These are phyloP conservation scores for Zygotorulaspora florentina DNA, from an alignment of 805 yeast species.

Conservation along the genomic window DNA sequence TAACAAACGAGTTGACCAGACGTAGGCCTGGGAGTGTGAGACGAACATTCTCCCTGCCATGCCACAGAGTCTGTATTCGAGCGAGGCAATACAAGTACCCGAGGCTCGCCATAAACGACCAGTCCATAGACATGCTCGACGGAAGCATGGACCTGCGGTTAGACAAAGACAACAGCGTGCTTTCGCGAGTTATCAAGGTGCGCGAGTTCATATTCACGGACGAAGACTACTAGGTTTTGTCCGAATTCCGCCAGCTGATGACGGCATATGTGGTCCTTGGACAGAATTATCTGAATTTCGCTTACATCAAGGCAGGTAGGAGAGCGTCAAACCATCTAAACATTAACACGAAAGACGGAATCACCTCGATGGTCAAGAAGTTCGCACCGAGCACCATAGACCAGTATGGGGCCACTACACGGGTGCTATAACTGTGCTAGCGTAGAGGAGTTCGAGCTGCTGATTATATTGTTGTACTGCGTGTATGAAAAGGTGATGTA, in stretches of 20 bases:
- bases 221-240: not conserved
- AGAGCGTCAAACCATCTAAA: slow-evolving; percentile 1
- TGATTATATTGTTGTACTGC: no score
- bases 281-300: slow-evolving; percentile 1
- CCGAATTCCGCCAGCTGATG: not conserved
- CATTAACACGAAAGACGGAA: slow-evolving; percentile 1
- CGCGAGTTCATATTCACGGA: not conserved
- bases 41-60: not conserved
- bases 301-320: slow-evolving; percentile 1
- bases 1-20: not conserved
- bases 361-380: slow-evolving; percentile 3
- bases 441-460: no score
- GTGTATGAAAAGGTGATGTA: no score
- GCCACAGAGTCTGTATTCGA: not conserved
- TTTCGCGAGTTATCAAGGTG: not conserved
- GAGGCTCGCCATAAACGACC: no score
- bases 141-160: no score
- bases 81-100: not conserved
- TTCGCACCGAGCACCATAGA: slow-evolving; percentile 1
- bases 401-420: slow-evolving; percentile 1
- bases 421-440: no score
- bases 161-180: not conserved
- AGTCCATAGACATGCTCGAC: no score
- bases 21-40: not conserved
- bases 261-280: not conserved